Evolutionary conservation across 495 filamentous ascomycete species (phyloP).

Genomic region (Bathelium albidoporum): DNA sequence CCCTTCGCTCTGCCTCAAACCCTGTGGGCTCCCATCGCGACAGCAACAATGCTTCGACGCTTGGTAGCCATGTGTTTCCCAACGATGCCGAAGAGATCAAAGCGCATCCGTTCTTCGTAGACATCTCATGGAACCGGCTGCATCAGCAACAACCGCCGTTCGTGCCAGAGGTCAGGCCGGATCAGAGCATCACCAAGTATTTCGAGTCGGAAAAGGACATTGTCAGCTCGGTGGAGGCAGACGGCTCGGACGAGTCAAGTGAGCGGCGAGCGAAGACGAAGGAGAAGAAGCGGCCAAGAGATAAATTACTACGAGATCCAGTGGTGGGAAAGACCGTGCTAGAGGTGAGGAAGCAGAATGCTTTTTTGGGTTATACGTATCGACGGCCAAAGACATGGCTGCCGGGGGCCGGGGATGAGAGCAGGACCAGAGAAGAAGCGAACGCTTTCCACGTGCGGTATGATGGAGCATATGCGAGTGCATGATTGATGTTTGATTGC

Average conservation of each 20-base stretch:
- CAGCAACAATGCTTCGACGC: neutral
- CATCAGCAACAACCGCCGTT: slow-evolving; percentile 64
- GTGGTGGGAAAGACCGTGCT: slow-evolving; percentile 52
- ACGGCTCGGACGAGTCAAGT: neutral
- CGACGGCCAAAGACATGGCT: slow-evolving; percentile 41
- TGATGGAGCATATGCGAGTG: neutral
- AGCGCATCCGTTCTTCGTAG: slow-evolving; percentile 33
- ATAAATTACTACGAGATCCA: slow-evolving; percentile 67
- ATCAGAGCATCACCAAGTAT: slow-evolving; percentile 72
- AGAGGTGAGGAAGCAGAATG: slow-evolving; percentile 66
- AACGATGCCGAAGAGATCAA: slow-evolving; percentile 38
- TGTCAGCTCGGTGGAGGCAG: slow-evolving; percentile 26
- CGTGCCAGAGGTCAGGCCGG: slow-evolving; percentile 55
- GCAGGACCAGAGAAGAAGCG: slow-evolving; percentile 9
- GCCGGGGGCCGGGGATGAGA: slow-evolving; percentile 7
- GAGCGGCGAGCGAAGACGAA: slow-evolving; percentile 26
- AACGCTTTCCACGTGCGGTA: neutral
- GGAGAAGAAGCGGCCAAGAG: slow-evolving; percentile 62
- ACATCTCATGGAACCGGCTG: slow-evolving; percentile 30
- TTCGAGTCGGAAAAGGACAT: slow-evolving; percentile 74
- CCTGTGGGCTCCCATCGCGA: slow-evolving; percentile 12
- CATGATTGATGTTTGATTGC: neutral
- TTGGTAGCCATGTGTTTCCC: slow-evolving; percentile 58
- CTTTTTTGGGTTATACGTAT: slow-evolving; percentile 89
- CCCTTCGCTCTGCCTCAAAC: slow-evolving; percentile 10